A percentile compares a stretch with the other conserved stretches of the same genome.
Conservation (phyloP, 345 rosid species). For the Durio zibethinus region DNA sequence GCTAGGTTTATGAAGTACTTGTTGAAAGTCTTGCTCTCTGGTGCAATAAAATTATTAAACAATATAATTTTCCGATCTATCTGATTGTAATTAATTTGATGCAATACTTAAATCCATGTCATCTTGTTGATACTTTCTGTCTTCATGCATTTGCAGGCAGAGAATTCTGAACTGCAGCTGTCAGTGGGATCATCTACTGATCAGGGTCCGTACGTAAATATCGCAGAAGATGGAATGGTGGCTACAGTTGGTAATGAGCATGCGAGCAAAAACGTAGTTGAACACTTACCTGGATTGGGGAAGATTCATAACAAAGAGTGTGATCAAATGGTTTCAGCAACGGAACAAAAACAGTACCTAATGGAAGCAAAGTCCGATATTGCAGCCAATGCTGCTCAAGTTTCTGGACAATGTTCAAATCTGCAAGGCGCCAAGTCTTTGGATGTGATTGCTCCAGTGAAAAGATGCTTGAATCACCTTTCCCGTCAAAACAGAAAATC, state of each 20-base stretch:
- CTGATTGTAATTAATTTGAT: not conserved
- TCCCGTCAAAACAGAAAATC: slow-evolving; percentile 34
- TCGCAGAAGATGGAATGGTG: slow-evolving; percentile 63
- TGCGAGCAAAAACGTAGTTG: slow-evolving; percentile 8
- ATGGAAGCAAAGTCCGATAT: slow-evolving; percentile 19
- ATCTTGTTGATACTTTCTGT: not conserved
- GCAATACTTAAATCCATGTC: not conserved
- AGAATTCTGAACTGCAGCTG: slow-evolving; percentile 21
- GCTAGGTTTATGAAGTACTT: not conserved
- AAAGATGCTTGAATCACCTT: slow-evolving; percentile 43
- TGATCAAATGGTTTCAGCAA: slow-evolving; percentile 14
- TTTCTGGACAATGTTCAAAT: slow-evolving; percentile 20
- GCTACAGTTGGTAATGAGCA: slow-evolving; percentile 52
- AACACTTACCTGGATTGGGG: slow-evolving; percentile 15
- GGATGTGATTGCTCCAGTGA: slow-evolving; percentile 23
- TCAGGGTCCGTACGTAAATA: slow-evolving; percentile 63
- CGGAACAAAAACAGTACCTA: slow-evolving; percentile 22
- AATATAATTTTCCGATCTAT: not conserved
- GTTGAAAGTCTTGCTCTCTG: not conserved
- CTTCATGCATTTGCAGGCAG: slow-evolving; percentile 30
- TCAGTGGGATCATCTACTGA: slow-evolving; percentile 50
- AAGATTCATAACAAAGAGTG: not conserved
- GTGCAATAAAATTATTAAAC: not conserved
- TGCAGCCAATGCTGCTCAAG: slow-evolving; percentile 11
- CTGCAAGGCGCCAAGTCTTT: slow-evolving; percentile 22